Percentiles rank a stretch among this genome's conserved stretches.
Evolutionary conservation across 805 yeast genomes (phyloP).

Genomic region (Candida taoyuanica): DNA sequence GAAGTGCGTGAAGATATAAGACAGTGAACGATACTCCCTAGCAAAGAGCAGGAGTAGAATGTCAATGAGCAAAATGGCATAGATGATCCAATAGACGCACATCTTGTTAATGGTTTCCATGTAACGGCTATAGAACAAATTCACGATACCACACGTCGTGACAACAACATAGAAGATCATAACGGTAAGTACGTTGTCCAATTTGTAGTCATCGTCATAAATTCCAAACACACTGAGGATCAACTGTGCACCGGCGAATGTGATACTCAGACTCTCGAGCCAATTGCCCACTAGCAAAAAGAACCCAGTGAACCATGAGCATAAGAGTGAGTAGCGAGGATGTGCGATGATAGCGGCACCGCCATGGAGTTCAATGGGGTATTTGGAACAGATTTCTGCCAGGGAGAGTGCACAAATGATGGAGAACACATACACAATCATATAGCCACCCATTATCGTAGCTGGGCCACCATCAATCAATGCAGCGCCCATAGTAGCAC

Average conservation of each 20-base stretch:
- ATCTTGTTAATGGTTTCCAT: constrained; percentile 60
- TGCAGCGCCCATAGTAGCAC: constrained; percentile 68
- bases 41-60: constrained; percentile 53
- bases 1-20: constrained; percentile 57
- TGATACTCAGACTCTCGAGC: constrained; percentile 69
- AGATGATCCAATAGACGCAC: constrained; percentile 73
- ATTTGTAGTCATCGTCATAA: constrained; percentile 52
- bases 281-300: constrained; percentile 67
- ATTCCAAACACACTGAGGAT: constrained; percentile 63
- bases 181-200: constrained; percentile 52
- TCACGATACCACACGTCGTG: constrained; percentile 55
- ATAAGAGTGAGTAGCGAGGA: constrained; percentile 47
- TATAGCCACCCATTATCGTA: constrained; percentile 73
- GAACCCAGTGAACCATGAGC: constrained; percentile 82
- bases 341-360: constrained; percentile 68
- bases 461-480: constrained; percentile 73
- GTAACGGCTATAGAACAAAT: constrained; percentile 53
- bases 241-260: constrained; percentile 74
- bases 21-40: constrained; percentile 52
- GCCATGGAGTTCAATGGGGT: constrained; percentile 74
- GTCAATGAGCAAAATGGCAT: constrained; percentile 65
- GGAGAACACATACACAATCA: constrained; percentile 59
- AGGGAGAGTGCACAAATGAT: constrained; percentile 63
- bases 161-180: constrained; percentile 53
- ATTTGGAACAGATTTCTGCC: constrained; percentile 73